Evolutionary conservation across 1,284 basidiomycete genomes (phyloP), one percentile per base, ranked within the genome.

Genomic region (Apiotrichum montevideense): DNA sequence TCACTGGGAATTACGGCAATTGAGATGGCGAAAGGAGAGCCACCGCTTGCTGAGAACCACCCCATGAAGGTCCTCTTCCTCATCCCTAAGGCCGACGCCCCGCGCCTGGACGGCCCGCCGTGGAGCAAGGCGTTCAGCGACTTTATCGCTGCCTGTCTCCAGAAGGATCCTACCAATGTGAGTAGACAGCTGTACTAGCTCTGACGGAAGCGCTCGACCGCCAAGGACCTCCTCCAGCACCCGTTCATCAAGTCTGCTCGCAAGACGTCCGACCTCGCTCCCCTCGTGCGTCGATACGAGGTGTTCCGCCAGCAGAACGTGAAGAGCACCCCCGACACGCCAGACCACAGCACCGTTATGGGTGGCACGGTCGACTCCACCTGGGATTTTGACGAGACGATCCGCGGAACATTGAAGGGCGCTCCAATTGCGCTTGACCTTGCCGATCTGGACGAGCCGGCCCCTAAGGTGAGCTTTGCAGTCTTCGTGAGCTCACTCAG

Each of bases 1-100:
- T 93, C 90, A 66, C 77, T 98, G 56, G 94, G 94, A 6, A 94
- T 98, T 68, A 88, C 93, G 73, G 83, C 94, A 14, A 96, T 90
- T 68, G 94, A 98, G 75, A 93, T 97, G 86, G 84, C 87, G 53
- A 95, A 89, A 68, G 94, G 94, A 14, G 86, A 85, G 63, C 93
- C 92, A 11, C 94, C 94, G 4, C 84, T 94, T 69, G 84, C 88
- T 11, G 87, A 94, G 67, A 80, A 94, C 75, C 87, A 90, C 65
- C 91, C 95, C 0, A 85, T 90, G 79, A 85, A 91, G 69, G 91
- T 91, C 43, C 86, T 98, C 73, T 87, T 93, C 69, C 81, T 97
- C 61, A 97, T 98, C 57, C 88, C 94, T 8, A 86, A 87, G 65
- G 84, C 85, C 44, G 91, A 93, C 65, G 87, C 96, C 4, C 96